A percentile compares a stretch with the other conserved stretches of the same genome.
These are phyloP conservation scores for Phytophthora litchii DNA, from an alignment of 352 stramenopile species.

Conservation along the genomic window DNA sequence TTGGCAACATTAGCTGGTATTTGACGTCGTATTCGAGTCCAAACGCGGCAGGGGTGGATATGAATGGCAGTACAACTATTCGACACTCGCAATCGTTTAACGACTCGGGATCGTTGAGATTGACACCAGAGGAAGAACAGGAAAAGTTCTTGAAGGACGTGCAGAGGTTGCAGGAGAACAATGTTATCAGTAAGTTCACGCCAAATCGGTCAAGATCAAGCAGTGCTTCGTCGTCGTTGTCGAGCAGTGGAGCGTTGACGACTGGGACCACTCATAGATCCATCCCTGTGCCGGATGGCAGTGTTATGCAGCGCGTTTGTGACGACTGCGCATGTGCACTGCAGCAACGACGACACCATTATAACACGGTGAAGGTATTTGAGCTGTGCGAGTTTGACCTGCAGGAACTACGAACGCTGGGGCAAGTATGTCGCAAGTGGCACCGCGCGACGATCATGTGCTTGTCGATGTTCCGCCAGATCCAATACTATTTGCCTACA, in stretches of 20 bases:
- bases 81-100: constrained; percentile 32
- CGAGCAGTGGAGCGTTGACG: constrained; percentile 17
- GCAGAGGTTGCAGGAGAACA: constrained; percentile 60
- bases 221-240: constrained; percentile 34
- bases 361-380: constrained; percentile 88
- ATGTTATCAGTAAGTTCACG: constrained; percentile 81
- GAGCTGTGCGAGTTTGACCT: constrained; percentile 84
- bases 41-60: constrained; percentile 7
- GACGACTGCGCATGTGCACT: constrained; percentile 82
- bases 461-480: constrained; percentile 88
- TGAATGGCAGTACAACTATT: constrained; percentile 8
- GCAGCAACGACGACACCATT: constrained; percentile 83
- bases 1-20: constrained; percentile 86
- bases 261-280: constrained; percentile 47
- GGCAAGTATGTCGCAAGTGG: constrained; percentile 87
- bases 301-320: constrained; percentile 81
- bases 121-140: constrained; percentile 53
- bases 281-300: constrained; percentile 64
- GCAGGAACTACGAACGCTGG: constrained; percentile 70
- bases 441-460: constrained; percentile 89
- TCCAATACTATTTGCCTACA: constrained; percentile 87
- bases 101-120: constrained; percentile 34
- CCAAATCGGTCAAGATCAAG: constrained; percentile 46
- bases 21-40: constrained; percentile 69
- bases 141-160: constrained; percentile 78